phyloP scores from a whole-genome alignment of 2,329 filamentous ascomycete species.

The Epicoccum nigrum region DNA sequence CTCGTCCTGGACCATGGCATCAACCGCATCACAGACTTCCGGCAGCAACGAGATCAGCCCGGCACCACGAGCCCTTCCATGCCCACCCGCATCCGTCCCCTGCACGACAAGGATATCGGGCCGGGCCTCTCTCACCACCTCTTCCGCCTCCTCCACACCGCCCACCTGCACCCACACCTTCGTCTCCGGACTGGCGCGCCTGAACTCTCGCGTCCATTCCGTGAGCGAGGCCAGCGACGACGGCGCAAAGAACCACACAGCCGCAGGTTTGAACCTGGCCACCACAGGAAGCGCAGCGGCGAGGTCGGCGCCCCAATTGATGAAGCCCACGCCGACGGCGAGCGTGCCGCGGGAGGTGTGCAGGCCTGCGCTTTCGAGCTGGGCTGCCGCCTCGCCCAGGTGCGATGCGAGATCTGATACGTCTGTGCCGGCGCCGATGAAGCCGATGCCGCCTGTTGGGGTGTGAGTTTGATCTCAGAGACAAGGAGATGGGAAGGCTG shows the following conservation, averaged over 20 bases:
- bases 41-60: constrained; percentile 65
- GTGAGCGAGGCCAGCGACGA: constrained; percentile 47
- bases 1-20: constrained; percentile 24
- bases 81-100: constrained; percentile 69
- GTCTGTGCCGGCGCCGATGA: constrained; percentile 54
- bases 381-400: constrained; percentile 31
- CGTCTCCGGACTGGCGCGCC: constrained; percentile 44
- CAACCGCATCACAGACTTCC: constrained; percentile 60
- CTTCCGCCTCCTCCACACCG: constrained; percentile 61
- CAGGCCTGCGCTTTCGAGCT: constrained; percentile 27
- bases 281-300: constrained; percentile 60
- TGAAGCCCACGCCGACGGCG: constrained; percentile 66
- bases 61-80: constrained; percentile 63
- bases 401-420: constrained; percentile 41
- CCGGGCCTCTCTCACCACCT: constrained; percentile 54
- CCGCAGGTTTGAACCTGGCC: constrained; percentile 59
- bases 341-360: constrained; percentile 29
- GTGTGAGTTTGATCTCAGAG: neutral
- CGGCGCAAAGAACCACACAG: constrained; percentile 72
- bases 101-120: constrained; percentile 67
- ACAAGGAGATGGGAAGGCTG: neutral
- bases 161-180: constrained; percentile 68
- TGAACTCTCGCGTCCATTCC: constrained; percentile 41
- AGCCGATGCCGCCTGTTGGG: constrained; percentile 52
- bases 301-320: constrained; percentile 57